A percentile compares a stretch with the other conserved stretches of the same genome.
Conservation (phyloP, 2,329 filamentous ascomycete genomes). For the Monosporascus sp. region DNA sequence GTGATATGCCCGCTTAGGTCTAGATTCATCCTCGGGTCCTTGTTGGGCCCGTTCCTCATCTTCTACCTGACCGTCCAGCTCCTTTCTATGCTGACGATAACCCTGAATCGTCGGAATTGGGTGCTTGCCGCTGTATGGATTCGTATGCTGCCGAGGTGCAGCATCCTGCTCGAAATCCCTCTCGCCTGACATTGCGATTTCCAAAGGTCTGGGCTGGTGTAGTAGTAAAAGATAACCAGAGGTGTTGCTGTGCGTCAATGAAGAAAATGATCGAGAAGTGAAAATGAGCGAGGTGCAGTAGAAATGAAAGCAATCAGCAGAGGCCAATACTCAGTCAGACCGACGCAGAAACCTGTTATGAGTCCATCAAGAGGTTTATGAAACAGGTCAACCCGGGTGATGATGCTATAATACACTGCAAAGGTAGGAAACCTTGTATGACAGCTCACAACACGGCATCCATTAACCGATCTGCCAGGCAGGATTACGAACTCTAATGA, state of each 20-base stretch:
- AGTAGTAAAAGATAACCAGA: neutral
- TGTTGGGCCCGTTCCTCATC: slow-evolving; percentile 27
- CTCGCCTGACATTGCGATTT: slow-evolving; percentile 11
- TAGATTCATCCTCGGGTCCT: slow-evolving; percentile 31
- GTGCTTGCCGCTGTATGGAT: slow-evolving; percentile 20
- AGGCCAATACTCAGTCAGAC: neutral
- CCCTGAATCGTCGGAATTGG: slow-evolving; percentile 41
- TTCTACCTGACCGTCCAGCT: slow-evolving; percentile 36
- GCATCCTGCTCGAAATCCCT: slow-evolving; percentile 12
- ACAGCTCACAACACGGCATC: no score
- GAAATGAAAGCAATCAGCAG: neutral
- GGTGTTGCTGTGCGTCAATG: neutral
- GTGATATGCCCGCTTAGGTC: slow-evolving; percentile 28
- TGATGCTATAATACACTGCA: neutral
- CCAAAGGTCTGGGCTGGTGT: no score
- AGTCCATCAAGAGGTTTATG: neutral
- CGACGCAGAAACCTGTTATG: neutral
- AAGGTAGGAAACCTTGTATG: neutral
- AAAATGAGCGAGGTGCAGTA: neutral
- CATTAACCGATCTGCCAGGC: no score
- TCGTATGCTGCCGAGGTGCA: slow-evolving; percentile 11
- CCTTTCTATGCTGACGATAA: slow-evolving; percentile 41
- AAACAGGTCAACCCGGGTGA: neutral
- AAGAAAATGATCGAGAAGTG: neutral
- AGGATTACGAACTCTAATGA: no score